Base-by-base conservation (phyloP, 495 filamentous ascomycete genomes). In the Immersiella caudata region DNA sequence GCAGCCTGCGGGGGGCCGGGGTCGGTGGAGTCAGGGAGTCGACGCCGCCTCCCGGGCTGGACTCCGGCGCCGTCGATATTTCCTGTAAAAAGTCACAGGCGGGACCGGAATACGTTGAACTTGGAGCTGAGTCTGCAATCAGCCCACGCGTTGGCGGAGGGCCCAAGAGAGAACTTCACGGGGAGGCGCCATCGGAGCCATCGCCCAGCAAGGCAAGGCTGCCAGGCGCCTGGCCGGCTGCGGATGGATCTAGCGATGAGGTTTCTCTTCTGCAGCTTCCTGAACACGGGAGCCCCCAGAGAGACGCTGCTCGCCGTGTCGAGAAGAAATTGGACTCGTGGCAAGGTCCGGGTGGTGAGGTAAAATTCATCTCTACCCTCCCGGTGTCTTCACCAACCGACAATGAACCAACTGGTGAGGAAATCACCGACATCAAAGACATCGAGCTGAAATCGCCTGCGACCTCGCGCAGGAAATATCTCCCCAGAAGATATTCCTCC, bases 201-300 rank as follows among this genome's bases (percentile, higher is more conserved):
- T 46, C 40, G 14, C 18, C 57, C 26, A 59, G 33, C 1, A 1
- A 14, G 40, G 14, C 9, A 46, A 46, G 11, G 2, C 11, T n/a
- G 22, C 27, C 57, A n/a, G 27, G 27, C 16, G 26, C 26, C 9
- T 33, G 16, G 27, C 57, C 57, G 8, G 14, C 27, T 8, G 20
- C 25, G n/a, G 61, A 58, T 12, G 51, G 50, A 7, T 62, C 58
- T 46, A 25, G 20, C 16, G 59, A 62, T 21, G 65, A 67, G 40
- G 65, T 67, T 12, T 29, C 54, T 36, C 65, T 67, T 27, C 20
- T 66, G 33, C 56, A 14, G 11, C 25, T 20, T 8, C 16, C 6
- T 33, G 26, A 18, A 6, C 36, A 52, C 56, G 20, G 14, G 40
- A 14, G 16, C 9, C 14, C 40, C 40, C 40, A 46, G 5, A 46